A percentile compares a stretch with the other conserved stretches of the same genome.
Conservation (phyloP, 495 filamentous ascomycete genomes). For the Penicillium lividum region DNA sequence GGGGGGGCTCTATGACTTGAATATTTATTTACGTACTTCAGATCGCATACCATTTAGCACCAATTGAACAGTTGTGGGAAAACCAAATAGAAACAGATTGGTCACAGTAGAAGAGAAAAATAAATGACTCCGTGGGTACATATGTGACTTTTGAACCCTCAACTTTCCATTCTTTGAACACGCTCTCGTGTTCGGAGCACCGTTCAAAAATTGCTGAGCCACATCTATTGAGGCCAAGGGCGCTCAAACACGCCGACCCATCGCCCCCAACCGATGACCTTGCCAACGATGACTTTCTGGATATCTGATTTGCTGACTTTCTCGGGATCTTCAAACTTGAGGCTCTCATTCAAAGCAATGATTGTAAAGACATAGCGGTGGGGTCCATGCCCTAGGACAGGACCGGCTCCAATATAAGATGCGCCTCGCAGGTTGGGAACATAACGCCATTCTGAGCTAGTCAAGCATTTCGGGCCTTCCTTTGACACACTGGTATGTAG, state of each 20-base stretch:
- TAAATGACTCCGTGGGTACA: not conserved
- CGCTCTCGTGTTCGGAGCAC: not conserved
- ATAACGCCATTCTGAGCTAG: constrained; percentile 44
- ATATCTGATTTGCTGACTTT: constrained; percentile 45
- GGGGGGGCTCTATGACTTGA: not conserved
- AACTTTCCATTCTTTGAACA: not conserved
- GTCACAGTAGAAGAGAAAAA: not conserved
- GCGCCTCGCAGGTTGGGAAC: constrained; percentile 32
- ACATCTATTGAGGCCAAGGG: not conserved
- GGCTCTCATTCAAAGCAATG: constrained; percentile 43
- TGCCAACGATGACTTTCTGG: constrained; percentile 43
- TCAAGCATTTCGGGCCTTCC: constrained; percentile 17
- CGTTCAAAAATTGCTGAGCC: no score
- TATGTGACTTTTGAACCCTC: not conserved
- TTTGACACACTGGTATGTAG: not conserved
- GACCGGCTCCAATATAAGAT: constrained; percentile 41
- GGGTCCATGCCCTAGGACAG: constrained; percentile 47
- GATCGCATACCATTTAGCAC: not conserved
- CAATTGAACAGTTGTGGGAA: not conserved
- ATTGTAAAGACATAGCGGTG: constrained; percentile 55
- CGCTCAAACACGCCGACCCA: constrained; percentile 52
- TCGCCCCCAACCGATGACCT: constrained; percentile 51
- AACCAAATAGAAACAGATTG: not conserved
- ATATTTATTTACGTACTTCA: not conserved
- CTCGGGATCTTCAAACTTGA: constrained; percentile 32